These are phyloP conservation scores for Stellera chamaejasme DNA, from an alignment of 345 rosid species.

Conservation along the genomic window DNA sequence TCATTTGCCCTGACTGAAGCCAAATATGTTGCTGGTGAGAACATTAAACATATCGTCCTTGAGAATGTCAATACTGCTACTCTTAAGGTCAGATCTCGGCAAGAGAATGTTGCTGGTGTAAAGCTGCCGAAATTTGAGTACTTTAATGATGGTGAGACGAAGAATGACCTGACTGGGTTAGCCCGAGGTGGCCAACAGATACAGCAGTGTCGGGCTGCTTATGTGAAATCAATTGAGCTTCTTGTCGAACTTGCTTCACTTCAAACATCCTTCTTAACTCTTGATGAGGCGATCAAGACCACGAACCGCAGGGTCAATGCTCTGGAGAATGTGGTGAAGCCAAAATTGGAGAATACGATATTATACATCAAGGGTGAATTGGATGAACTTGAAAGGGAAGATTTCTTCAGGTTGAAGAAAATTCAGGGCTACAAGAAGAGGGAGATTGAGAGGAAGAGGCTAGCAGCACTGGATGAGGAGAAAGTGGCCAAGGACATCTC, in stretches of 20 bases:
- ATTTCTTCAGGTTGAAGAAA: constrained; percentile 90
- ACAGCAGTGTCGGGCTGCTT: constrained; percentile 82
- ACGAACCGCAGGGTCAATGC: constrained; percentile 92
- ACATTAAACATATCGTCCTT: constrained; percentile 67
- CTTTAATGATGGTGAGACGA: constrained; percentile 73
- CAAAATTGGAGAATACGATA: constrained; percentile 81
- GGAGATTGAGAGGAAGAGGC: constrained; percentile 50
- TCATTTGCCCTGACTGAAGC: constrained; percentile 79
- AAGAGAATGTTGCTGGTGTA: constrained; percentile 84
- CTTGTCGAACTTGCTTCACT: constrained; percentile 94
- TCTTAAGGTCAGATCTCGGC: constrained; percentile 68
- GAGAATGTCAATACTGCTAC: constrained; percentile 82
- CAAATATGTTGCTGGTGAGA: constrained; percentile 87
- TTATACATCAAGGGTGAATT: constrained; percentile 78
- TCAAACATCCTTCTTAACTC: constrained; percentile 86
- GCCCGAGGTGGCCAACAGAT: constrained; percentile 97
- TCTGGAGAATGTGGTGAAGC: constrained; percentile 87
- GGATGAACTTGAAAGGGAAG: constrained; percentile 93
- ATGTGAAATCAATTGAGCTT: constrained; percentile 83
- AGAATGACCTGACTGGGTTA: constrained; percentile 84
- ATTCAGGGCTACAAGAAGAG: constrained; percentile 80
- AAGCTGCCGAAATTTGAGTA: constrained; percentile 88
- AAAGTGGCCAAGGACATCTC: constrained; percentile 61
- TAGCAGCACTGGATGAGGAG: constrained; percentile 53
- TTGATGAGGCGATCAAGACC: constrained; percentile 94